A percentile compares a stretch with the other conserved stretches of the same genome.
phyloP scores from a whole-genome alignment of 495 filamentous ascomycete genomes.

The Annulohypoxylon maeteangense region DNA sequence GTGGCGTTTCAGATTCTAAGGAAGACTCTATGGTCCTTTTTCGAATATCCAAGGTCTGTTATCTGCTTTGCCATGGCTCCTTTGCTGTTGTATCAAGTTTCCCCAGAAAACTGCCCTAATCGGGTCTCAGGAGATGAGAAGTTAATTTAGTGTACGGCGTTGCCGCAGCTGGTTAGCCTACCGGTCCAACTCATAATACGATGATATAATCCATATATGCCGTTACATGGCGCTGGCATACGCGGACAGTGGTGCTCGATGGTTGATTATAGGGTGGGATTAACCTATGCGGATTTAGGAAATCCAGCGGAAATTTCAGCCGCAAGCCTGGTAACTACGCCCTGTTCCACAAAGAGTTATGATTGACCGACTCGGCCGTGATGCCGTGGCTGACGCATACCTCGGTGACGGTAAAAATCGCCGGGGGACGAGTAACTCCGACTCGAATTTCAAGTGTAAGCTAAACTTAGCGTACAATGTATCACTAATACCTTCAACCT shows the following conservation, averaged over 20 bases:
- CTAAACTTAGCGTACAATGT: not conserved
- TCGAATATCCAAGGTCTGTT: not conserved
- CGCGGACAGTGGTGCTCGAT: not conserved
- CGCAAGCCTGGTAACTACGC: slow-evolving; percentile 21
- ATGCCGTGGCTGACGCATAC: slow-evolving; percentile 18
- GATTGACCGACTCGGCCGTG: slow-evolving; percentile 9
- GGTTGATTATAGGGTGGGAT: slow-evolving; percentile 7
- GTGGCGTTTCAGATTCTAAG: slow-evolving; percentile 5
- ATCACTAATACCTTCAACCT: not conserved
- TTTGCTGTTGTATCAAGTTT: not conserved
- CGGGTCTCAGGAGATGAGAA: not conserved
- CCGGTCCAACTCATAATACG: not conserved
- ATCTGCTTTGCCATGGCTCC: not conserved
- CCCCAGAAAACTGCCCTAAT: not conserved
- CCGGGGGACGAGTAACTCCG: slow-evolving; percentile 39
- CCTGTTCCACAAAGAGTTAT: not conserved
- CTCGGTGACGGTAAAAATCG: slow-evolving; percentile 33
- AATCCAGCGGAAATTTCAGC: slow-evolving; percentile 16
- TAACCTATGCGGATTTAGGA: slow-evolving; percentile 8
- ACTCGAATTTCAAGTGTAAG: slow-evolving; percentile 6
- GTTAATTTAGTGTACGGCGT: slow-evolving; percentile 5
- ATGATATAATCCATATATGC: slow-evolving; percentile 21
- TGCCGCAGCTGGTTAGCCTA: not conserved
- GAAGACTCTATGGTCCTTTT: not conserved
- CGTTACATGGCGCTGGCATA: not conserved